These are phyloP conservation scores for Dothidotthia symphoricarpi DNA, from an alignment of 2,329 filamentous ascomycete species.

Conservation along the genomic window DNA sequence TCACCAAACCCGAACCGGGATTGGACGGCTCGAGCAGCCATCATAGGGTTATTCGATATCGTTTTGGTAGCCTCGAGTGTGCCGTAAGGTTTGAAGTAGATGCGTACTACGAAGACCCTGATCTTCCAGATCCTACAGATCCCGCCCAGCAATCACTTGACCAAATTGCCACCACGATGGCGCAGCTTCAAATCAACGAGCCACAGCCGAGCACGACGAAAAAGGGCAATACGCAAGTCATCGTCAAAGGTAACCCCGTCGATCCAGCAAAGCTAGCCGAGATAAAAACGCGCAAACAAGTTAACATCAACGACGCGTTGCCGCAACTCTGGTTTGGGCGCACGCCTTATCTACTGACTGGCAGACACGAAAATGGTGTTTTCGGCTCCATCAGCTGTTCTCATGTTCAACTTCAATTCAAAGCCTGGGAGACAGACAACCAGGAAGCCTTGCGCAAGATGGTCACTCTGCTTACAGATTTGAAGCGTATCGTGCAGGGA, in stretches of 20 bases:
- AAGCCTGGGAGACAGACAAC: constrained; percentile 15
- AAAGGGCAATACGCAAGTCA: constrained; percentile 2
- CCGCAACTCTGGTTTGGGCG: constrained; percentile 26
- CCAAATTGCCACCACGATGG: constrained; percentile 3
- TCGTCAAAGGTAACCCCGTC: constrained; percentile 4
- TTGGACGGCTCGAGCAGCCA: constrained; percentile 18
- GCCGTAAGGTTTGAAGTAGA: constrained; percentile 23
- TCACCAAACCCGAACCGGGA: constrained; percentile 19
- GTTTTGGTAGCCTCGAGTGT: constrained; percentile 14
- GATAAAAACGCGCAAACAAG: constrained; percentile 12
- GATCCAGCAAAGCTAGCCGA: constrained; percentile 13
- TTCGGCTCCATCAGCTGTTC: constrained; percentile 8
- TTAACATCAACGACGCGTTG: constrained; percentile 4
- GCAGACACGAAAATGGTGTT: constrained; percentile 13
- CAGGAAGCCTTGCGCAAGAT: constrained; percentile 18
- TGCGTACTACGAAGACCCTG: constrained; percentile 14
- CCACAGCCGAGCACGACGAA: background rate
- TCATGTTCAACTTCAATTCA: constrained; percentile 6
- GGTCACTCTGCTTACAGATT: constrained; percentile 12
- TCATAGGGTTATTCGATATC: constrained; percentile 20
- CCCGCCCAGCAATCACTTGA: constrained; percentile 4
- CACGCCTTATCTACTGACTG: constrained; percentile 17
- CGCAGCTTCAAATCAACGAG: constrained; percentile 1
- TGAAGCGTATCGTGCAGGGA: constrained; percentile 6
- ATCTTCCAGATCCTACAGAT: constrained; percentile 1